A percentile compares a stretch with the other conserved stretches of the same genome.
These are phyloP conservation scores for Ananas comosus DNA, from an alignment of 176 grass and related monocot genomes.

Conservation along the genomic window DNA sequence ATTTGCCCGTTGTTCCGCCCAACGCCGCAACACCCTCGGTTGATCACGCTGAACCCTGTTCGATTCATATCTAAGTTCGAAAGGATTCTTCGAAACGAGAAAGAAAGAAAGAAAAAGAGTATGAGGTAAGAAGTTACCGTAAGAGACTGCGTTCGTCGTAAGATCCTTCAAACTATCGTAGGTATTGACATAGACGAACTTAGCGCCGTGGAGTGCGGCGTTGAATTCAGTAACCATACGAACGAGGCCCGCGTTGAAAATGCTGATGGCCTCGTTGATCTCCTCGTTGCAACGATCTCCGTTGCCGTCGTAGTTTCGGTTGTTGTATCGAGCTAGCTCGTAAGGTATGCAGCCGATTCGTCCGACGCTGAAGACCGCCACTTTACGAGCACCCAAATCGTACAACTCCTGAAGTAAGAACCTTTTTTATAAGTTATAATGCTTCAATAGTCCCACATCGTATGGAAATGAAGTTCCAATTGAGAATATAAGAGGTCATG, in stretches of 20 bases:
- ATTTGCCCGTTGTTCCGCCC: conserved; percentile 91
- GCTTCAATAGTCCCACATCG: too few species aligned
- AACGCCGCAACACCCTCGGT: conserved; percentile 80
- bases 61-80: neutral
- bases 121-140: conserved; percentile 23
- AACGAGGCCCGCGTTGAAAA: conserved; percentile 61
- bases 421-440: too few species aligned
- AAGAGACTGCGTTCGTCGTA: conserved; percentile 26
- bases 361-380: conserved; percentile 52
- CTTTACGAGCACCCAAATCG: conserved; percentile 62
- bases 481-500: too few species aligned
- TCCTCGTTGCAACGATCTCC: conserved; percentile 42
- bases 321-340: conserved; percentile 55
- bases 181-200: conserved; percentile 55
- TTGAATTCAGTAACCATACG: conserved; percentile 59
- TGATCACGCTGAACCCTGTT: conserved; percentile 47
- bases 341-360: conserved; percentile 90
- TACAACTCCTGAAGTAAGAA: conserved; percentile 24
- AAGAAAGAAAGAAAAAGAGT: too few species aligned
- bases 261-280: conserved; percentile 61
- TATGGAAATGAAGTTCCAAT: too few species aligned
- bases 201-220: conserved; percentile 20
- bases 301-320: neutral
- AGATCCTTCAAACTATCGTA: conserved; percentile 42
- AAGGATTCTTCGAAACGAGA: too few species aligned